These are phyloP conservation scores for Boeremia lycopersici DNA, from an alignment of 2,329 filamentous ascomycete genomes.

Conservation along the genomic window DNA sequence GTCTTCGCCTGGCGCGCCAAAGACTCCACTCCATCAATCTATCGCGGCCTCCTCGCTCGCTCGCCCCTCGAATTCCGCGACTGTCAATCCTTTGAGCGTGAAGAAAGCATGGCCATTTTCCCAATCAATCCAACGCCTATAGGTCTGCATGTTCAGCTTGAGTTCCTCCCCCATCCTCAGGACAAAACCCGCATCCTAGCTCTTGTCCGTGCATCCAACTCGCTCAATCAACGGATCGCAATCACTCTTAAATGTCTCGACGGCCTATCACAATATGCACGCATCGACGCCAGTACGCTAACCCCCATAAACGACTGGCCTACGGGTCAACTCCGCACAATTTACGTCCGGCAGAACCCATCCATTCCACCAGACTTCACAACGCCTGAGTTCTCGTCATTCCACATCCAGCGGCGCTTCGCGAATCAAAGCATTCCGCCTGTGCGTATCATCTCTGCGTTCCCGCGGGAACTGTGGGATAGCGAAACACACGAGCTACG, in stretches of 20 bases:
- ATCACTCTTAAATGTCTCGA: constrained; percentile 32
- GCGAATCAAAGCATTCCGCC: constrained; percentile 21
- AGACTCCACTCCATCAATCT: constrained; percentile 21
- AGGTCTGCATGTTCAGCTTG: constrained; percentile 31
- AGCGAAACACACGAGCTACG: constrained; percentile 20
- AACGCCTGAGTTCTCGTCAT: constrained; percentile 25
- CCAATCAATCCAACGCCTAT: constrained; percentile 29
- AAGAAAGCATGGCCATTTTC: constrained; percentile 24
- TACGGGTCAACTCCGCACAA: constrained; percentile 28
- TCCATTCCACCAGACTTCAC: constrained; percentile 30
- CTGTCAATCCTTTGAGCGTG: constrained; percentile 29
- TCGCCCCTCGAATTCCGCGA: constrained; percentile 29
- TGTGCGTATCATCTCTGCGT: constrained; percentile 24
- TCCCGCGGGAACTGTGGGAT: constrained; percentile 24
- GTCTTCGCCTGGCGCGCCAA: constrained; percentile 33
- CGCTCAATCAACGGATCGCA: constrained; percentile 31
- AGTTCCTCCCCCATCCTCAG: constrained; percentile 25
- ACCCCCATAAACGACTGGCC: constrained; percentile 53
- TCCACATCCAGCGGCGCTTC: constrained; percentile 27
- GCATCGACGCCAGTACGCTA: constrained; percentile 56
- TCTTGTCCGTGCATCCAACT: constrained; percentile 29
- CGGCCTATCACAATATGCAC: constrained; percentile 42
- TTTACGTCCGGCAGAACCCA: constrained; percentile 33
- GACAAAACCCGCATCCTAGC: constrained; percentile 24
- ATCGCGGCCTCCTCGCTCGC: constrained; percentile 34